phyloP scores from a whole-genome alignment of 1,139 yeast species.

The Scheffersomyces cryptocercus region DNA sequence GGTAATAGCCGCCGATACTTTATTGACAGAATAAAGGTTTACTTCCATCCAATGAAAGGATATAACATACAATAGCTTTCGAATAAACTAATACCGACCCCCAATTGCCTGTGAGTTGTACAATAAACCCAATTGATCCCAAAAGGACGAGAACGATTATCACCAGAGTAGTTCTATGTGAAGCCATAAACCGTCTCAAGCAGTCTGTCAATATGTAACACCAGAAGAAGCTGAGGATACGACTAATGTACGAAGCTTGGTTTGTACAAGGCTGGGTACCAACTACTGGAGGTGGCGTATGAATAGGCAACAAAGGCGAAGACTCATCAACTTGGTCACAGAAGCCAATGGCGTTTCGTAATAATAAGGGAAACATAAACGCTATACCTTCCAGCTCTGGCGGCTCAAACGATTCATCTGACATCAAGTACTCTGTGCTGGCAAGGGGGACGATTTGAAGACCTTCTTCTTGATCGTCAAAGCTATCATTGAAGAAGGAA shows the following conservation, averaged over 20 bases:
- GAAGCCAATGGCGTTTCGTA: neutral
- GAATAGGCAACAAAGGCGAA: neutral
- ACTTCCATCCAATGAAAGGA: conserved; percentile 6
- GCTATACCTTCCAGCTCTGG: neutral
- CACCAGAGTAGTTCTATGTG: neutral
- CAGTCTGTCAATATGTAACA: conserved; percentile 1
- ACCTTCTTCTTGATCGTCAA: neutral
- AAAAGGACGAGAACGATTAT: too few species aligned
- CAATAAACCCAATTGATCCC: too few species aligned
- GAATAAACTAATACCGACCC: conserved; percentile 7
- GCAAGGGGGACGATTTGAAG: neutral
- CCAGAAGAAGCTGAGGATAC: conserved; percentile 3
- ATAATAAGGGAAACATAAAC: neutral
- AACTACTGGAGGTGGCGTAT: too few species aligned
- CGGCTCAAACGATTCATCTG: neutral
- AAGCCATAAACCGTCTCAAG: conserved; percentile 1
- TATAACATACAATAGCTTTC: conserved; percentile 16
- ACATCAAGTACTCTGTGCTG: neutral
- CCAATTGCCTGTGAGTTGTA: conserved; percentile 18
- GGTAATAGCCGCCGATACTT: neutral
- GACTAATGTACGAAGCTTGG: too few species aligned
- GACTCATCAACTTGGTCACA: neutral
- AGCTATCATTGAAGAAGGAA: conserved; percentile 1
- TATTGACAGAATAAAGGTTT: neutral
- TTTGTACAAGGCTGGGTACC: too few species aligned